Evolutionary conservation across 805 yeast species (phyloP).

Genomic region (Hanseniaspora meyeri): DNA sequence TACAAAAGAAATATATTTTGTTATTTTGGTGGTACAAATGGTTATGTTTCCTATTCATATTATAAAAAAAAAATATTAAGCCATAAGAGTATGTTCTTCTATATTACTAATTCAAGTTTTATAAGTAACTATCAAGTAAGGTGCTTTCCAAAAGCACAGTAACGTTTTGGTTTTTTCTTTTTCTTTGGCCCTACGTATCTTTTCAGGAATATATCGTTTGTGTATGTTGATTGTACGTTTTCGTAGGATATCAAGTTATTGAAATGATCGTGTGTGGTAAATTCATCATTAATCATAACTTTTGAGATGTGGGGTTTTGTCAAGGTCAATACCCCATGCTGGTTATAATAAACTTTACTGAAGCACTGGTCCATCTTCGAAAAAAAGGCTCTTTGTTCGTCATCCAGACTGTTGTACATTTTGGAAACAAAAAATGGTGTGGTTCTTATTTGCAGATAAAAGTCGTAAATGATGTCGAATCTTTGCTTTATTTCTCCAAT

Average conservation of each 20-base stretch:
- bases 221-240: not conserved
- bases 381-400: not conserved
- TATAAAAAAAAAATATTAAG: no score
- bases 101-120: no score
- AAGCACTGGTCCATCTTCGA: not conserved
- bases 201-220: not conserved
- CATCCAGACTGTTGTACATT: not conserved
- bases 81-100: no score
- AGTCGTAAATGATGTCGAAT: not conserved
- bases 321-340: not conserved
- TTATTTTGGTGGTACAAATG: no score
- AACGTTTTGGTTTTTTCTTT: no score
- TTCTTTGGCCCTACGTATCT: not conserved
- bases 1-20: no score
- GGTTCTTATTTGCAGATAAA: not conserved
- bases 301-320: not conserved
- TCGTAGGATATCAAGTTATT: not conserved
- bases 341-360: not conserved
- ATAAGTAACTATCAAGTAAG: no score
- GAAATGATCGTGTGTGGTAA: not conserved
- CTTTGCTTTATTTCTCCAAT: not conserved
- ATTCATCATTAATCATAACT: not conserved
- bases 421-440: not conserved
- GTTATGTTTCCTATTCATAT: no score
- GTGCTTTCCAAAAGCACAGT: no score